Base-by-base conservation (phyloP, 441 rosid genomes). In the Eutrema salsugineum region DNA sequence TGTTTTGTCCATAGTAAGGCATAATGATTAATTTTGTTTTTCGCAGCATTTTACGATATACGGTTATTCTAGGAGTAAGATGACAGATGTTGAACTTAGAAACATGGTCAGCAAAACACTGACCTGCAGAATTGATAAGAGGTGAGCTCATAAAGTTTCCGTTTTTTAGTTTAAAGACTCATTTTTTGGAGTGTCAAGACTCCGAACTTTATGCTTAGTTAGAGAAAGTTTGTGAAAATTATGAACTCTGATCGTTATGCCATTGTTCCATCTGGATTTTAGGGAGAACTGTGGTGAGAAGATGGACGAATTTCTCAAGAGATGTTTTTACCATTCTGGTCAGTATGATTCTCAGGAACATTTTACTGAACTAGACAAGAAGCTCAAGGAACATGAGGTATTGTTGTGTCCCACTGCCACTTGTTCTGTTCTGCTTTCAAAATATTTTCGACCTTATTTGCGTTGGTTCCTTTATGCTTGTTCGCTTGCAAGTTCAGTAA, bases 291-390 rank as follows among this genome's bases (percentile, higher is more conserved):
- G 97, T 73, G 80, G 73, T 62, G 91, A 85, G 80, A 90, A 90
- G 84, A 91, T 91, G 93, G 97, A 90, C 1, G 83, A 90, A 49
- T 91, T 91, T 85, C 96, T 91, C 62, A 70, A 83, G 68, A 88
- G 97, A 80, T 91, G 96, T 80, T 90, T 87, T 85, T 91, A 90
- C 73, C 93, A 90, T 76, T 81, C 96, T 63, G 97, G 97, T 78
- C 97, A 90, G 72, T 91, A 91, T 63, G 96, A 90, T 82, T 90
- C 91, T 32, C 79, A 66, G 61, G 88, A 90, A 42, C 77, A 90
- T 78, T 92, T 92, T 83, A 77, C 81, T 6, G 86, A 85, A 62
- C 75, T 90, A 30, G 90, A 90, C 82, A 83, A 84, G 82, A 90
- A 90, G 79, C 80, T 92, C 80, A 86, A 83, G 79, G 83, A 76